phyloP scores from a whole-genome alignment of 139 green algal genomes.

The Ettlia oleoabundans region DNA sequence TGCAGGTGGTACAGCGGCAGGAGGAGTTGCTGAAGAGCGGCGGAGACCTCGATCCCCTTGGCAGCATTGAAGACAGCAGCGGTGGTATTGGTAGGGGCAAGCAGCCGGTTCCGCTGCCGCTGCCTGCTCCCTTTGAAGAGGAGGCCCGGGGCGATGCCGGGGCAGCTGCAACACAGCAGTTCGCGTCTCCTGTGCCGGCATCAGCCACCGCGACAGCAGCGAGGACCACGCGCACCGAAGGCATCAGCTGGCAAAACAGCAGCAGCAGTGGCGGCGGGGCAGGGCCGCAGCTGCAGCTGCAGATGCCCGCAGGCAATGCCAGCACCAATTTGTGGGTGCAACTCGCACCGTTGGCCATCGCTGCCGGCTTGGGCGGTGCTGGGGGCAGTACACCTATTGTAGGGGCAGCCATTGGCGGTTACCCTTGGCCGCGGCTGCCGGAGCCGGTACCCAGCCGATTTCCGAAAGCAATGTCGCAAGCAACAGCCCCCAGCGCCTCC shows the following conservation, averaged over 20 bases:
- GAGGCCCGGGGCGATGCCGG: neutral
- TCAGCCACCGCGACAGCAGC: neutral
- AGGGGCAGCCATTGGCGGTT: neutral
- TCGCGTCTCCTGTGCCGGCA: too few relatives aligned
- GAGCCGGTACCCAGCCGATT: too few relatives aligned
- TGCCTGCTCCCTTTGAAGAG: neutral
- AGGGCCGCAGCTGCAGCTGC: neutral
- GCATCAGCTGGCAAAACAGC: neutral
- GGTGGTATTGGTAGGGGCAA: neutral
- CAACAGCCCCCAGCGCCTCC: neutral
- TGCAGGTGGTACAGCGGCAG: constrained; percentile 64
- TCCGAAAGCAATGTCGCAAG: too few relatives aligned
- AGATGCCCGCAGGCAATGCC: neutral
- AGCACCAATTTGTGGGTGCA: neutral
- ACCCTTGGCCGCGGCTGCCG: constrained; percentile 11
- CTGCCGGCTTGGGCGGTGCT: neutral
- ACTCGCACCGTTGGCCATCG: constrained; percentile 4
- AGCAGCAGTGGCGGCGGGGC: neutral
- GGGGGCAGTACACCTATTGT: neutral
- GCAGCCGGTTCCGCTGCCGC: neutral
- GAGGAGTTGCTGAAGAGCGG: neutral
- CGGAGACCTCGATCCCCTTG: neutral
- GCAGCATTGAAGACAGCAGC: neutral
- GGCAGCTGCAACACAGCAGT: neutral
- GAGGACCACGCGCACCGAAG: neutral